These are phyloP conservation scores for Talaromyces sp. DNA, from an alignment of 2,329 filamentous ascomycete species.

Conservation along the genomic window DNA sequence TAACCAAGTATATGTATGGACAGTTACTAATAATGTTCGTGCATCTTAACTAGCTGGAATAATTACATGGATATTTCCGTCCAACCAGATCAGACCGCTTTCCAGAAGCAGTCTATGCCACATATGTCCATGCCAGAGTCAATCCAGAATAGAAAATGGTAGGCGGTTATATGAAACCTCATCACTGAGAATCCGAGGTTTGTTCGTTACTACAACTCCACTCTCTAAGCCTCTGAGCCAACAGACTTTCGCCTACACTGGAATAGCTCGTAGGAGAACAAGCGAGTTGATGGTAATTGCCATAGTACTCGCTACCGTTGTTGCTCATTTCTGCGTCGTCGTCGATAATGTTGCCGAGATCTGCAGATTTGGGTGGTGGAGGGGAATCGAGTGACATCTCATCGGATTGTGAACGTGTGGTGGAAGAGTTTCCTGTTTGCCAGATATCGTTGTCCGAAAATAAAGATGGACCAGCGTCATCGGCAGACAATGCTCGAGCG, in stretches of 20 bases:
- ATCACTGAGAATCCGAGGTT: background rate
- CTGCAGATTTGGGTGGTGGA: background rate
- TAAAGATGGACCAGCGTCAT: background rate
- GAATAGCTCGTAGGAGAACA: slow-evolving; percentile 44
- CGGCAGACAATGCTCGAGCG: background rate
- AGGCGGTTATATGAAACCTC: background rate
- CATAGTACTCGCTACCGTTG: slow-evolving; percentile 50
- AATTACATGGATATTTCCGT: background rate
- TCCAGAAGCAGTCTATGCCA: background rate
- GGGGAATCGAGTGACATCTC: slow-evolving; percentile 6
- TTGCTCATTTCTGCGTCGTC: slow-evolving; percentile 1
- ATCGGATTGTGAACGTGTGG: background rate
- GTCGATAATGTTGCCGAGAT: background rate
- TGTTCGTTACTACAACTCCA: slow-evolving; percentile 48
- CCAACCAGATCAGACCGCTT: background rate
- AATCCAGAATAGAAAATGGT: background rate
- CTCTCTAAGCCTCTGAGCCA: slow-evolving; percentile 65
- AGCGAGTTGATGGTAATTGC: slow-evolving; percentile 64
- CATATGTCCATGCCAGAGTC: background rate
- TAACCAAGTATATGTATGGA: background rate
- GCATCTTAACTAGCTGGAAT: background rate
- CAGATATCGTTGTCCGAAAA: slow-evolving; percentile 1
- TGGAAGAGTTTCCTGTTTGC: background rate
- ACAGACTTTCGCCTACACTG: slow-evolving; percentile 60
- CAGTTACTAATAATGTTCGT: background rate